Base-by-base conservation (phyloP, 148 eudicot genomes). In the Fagopyrum tataricum region DNA sequence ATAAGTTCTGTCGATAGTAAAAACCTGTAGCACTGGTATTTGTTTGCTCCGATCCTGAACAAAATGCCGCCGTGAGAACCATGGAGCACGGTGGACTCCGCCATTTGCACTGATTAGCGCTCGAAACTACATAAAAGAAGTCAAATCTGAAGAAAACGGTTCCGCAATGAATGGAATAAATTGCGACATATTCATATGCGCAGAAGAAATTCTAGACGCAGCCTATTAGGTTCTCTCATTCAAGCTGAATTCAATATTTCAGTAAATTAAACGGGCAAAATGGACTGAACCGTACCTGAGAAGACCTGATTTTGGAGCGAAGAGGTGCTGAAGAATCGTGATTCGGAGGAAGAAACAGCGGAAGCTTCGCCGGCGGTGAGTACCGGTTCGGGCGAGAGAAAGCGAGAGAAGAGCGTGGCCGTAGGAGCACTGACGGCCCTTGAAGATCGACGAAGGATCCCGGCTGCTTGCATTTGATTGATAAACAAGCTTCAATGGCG, bases 381-480 rank as follows among this genome's bases (percentile, higher is more conserved):
- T 12, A 61, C 12, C 40, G 31, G 61, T 9, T 67, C 59, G 72
- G 59, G 79, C 72, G 77, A 67, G 31, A 18, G 51, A 49, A 24
- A 46, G 72, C 67, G 69, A 64, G 39, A 26, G 68, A 26, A 39
- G 47, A 43, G 21, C 7, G 47, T 1, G 66, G 42, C 5, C 44
- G 64, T 37, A 59, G 74, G 81, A 20, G 72, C 46, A 2, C 70
- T 76, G 14, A 73, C 55, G 76, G 66, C 53, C 78, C 80, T 70
- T 44, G 80, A 51, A 64, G 79, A 62, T 44, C 85, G 83, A 74
- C 89, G 89, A 76, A 79, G 79, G 5, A 37, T 39, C 62, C 53
- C 58, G 69, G 80, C 79, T 68, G 75, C 62, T 77, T 81, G 86
- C 89, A 85, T 85, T 39, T 5, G 43, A 64, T 37, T 64, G 69